A percentile compares a stretch with the other conserved stretches of the same genome.
Conservation (phyloP, 768 basidiomycete genomes). For the Lactarius deliciosus region DNA sequence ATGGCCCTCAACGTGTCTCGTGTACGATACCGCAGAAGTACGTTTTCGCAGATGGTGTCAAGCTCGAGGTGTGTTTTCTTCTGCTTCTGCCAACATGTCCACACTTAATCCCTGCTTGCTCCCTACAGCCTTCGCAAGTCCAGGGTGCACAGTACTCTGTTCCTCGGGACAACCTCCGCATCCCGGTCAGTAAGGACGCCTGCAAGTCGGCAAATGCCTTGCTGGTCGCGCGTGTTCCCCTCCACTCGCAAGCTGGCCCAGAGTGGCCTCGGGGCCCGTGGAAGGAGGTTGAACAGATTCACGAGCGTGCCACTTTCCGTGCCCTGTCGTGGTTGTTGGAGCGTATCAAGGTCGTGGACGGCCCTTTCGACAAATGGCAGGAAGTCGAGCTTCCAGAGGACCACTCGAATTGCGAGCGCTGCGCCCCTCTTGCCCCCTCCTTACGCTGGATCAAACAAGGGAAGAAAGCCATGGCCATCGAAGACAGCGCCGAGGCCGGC, state of each 20-base stretch:
- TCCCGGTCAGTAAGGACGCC: constrained; percentile 55
- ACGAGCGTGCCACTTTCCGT: constrained; percentile 80
- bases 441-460: constrained; percentile 68
- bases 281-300: constrained; percentile 82
- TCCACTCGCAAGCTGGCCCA: constrained; percentile 64
- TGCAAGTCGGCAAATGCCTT: constrained; percentile 78
- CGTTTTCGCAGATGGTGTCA: constrained; percentile 50
- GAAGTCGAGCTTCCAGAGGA: constrained; percentile 44
- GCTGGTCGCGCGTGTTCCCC: constrained; percentile 71
- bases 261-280: constrained; percentile 79
- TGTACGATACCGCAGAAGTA: constrained; percentile 67
- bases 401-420: constrained; percentile 65
- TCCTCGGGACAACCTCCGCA: constrained; percentile 52
- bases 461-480: constrained; percentile 63
- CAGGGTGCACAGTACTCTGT: constrained; percentile 63
- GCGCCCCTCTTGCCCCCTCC: constrained; percentile 77
- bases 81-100: neutral
- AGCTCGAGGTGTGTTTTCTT: constrained; percentile 50
- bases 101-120: neutral
- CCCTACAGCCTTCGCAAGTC: constrained; percentile 31
- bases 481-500: constrained; percentile 85
- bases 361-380: constrained; percentile 69
- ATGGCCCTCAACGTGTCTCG: constrained; percentile 48
- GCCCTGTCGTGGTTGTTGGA: constrained; percentile 86
- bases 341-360: constrained; percentile 73